Conservation (phyloP, 2,329 filamentous ascomycete genomes). For the Penicillium sp. region DNA sequence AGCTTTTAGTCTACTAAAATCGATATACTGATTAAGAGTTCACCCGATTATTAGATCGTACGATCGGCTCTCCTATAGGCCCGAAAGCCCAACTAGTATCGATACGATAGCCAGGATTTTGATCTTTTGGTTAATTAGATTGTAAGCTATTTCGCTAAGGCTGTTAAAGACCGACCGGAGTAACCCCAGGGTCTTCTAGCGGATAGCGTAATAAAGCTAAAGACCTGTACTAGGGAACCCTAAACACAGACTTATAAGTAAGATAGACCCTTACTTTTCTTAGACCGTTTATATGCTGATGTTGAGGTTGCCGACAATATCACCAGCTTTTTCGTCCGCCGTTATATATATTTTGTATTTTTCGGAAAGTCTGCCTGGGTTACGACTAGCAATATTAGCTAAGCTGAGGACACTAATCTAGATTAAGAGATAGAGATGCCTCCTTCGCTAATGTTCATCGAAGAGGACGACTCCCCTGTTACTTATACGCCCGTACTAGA, state of each 20-base stretch:
- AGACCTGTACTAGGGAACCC: neutral
- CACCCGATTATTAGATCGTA: conserved; percentile 14
- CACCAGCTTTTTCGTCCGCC: neutral
- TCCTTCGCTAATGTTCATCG: neutral
- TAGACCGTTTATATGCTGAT: neutral
- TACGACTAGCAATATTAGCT: neutral
- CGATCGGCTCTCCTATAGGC: conserved; percentile 16
- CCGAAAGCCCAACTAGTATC: conserved; percentile 9
- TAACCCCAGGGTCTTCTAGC: neutral
- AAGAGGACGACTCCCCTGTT: no score
- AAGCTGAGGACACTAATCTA: neutral
- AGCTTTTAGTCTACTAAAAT: conserved; percentile 20
- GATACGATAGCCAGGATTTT: conserved; percentile 12
- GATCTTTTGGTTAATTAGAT: conserved; percentile 10
- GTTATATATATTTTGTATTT: neutral
- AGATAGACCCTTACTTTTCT: conserved; percentile 2
- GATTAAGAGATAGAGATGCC: neutral
- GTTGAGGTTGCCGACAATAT: neutral
- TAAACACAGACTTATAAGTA: neutral
- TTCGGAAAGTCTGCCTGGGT: neutral
- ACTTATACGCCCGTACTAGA: no score
- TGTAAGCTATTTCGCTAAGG: conserved; percentile 6
- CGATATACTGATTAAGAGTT: conserved; percentile 8
- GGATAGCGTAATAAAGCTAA: neutral
- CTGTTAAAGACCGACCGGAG: neutral